Percentiles rank a stretch among this genome's conserved stretches.
Conservation (phyloP, 2,329 filamentous ascomycete genomes). For the Mollisiaceae sp. region DNA sequence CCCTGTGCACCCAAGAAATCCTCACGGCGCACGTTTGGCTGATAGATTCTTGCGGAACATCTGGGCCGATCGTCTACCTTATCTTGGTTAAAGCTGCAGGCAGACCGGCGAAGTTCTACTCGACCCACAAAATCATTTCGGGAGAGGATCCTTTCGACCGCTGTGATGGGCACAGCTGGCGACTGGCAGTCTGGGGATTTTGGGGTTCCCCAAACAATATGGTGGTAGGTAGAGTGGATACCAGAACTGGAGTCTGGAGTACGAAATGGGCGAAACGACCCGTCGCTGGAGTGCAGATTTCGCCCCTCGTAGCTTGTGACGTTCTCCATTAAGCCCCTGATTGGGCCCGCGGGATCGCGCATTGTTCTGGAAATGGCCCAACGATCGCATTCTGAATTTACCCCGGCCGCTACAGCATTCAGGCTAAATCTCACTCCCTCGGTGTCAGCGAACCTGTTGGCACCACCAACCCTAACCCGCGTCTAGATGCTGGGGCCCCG, state of each 20-base stretch:
- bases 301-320: background rate
- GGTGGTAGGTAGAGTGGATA: background rate
- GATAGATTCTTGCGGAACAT: background rate
- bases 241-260: conserved; percentile 7
- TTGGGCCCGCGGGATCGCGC: background rate
- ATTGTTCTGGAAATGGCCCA: conserved; percentile 3
- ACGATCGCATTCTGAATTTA: conserved; percentile 4
- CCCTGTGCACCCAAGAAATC: background rate
- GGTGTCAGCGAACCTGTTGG: conserved; percentile 11
- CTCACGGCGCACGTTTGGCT: background rate
- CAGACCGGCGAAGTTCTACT: background rate
- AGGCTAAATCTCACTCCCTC: conserved; percentile 16
- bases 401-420: conserved; percentile 13
- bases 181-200: background rate
- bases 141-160: conserved; percentile 15
- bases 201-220: background rate
- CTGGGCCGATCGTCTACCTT: conserved; percentile 11
- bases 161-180: background rate
- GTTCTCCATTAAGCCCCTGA: background rate
- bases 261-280: background rate
- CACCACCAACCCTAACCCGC: background rate
- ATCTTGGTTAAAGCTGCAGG: conserved; percentile 9
- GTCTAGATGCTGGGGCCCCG: conserved; percentile 10
- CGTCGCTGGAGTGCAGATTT: background rate
- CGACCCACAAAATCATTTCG: conserved; percentile 14